Percentiles rank a stretch among this genome's conserved stretches.
These are phyloP conservation scores for Pleurostoma richardsiae DNA, from an alignment of 2,329 filamentous ascomycete species.

Conservation along the genomic window DNA sequence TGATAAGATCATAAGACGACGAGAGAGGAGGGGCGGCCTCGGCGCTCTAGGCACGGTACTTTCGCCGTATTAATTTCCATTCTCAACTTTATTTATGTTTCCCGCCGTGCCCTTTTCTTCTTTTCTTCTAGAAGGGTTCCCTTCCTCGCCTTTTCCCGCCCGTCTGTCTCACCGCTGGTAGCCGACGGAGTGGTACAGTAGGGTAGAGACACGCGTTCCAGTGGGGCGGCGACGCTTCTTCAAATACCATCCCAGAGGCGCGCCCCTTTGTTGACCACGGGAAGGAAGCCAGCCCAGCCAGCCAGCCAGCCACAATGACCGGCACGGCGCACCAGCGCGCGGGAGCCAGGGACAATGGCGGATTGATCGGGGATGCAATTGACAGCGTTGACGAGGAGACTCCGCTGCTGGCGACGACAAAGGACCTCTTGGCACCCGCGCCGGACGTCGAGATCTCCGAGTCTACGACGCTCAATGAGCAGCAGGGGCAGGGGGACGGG, in stretches of 20 bases:
- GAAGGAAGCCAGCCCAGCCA: background rate
- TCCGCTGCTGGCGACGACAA: constrained; percentile 18
- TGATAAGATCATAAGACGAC: no score
- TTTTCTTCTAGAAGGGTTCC: no score
- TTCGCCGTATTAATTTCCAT: no score
- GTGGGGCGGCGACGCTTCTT: no score
- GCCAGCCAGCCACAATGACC: background rate
- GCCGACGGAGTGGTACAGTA: no score
- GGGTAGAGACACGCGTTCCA: no score
- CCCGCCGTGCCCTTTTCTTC: no score
- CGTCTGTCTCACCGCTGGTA: no score
- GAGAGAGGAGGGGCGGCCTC: no score
- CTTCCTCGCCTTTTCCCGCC: no score
- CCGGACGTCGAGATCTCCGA: constrained; percentile 13
- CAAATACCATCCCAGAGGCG: background rate
- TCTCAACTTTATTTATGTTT: no score
- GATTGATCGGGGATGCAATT: background rate
- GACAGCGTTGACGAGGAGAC: constrained; percentile 18
- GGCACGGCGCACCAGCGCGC: background rate
- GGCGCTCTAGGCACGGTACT: no score
- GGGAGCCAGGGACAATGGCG: background rate
- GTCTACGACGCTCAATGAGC: constrained; percentile 9
- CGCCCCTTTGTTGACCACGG: background rate
- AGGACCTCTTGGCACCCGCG: constrained; percentile 7
- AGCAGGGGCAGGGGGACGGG: constrained; percentile 5